These are phyloP conservation scores for Fusarium lyarnte DNA, from an alignment of 2,329 filamentous ascomycete genomes.

Conservation along the genomic window DNA sequence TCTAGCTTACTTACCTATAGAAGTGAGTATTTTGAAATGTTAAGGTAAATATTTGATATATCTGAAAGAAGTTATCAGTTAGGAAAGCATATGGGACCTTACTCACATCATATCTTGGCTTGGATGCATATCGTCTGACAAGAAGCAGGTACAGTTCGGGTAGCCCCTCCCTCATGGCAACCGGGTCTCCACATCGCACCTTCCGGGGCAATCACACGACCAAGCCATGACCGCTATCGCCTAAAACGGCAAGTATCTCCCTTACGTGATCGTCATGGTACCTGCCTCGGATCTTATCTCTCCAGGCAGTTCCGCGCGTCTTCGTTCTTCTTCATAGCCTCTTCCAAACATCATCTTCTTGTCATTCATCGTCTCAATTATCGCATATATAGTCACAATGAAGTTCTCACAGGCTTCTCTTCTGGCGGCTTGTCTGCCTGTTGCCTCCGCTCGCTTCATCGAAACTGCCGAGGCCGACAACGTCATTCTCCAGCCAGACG, in stretches of 20 bases:
- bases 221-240: slow-evolving; percentile 22
- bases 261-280: slow-evolving; percentile 39
- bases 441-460: slow-evolving; percentile 65
- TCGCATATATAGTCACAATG: slow-evolving; percentile 50
- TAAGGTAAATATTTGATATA: not conserved
- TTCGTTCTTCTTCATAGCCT: slow-evolving; percentile 20
- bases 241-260: slow-evolving; percentile 34
- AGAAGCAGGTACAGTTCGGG: slow-evolving; percentile 8
- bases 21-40: not conserved
- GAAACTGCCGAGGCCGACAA: slow-evolving; percentile 61
- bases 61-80: not conserved
- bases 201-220: slow-evolving; percentile 35
- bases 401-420: slow-evolving; percentile 63
- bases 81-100: not conserved
- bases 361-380: not conserved
- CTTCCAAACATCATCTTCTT: slow-evolving; percentile 11
- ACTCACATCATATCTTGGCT: not conserved
- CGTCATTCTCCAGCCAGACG: slow-evolving; percentile 56
- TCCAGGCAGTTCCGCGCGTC: slow-evolving; percentile 16
- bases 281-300: slow-evolving; percentile 28
- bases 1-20: not conserved
- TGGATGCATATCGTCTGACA: not conserved
- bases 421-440: slow-evolving; percentile 64
- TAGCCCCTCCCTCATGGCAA: slow-evolving; percentile 18
- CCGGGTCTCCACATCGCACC: slow-evolving; percentile 31